Evolutionary conservation across 441 rosid species (phyloP).

Genomic region (Adansonia gregorii): DNA sequence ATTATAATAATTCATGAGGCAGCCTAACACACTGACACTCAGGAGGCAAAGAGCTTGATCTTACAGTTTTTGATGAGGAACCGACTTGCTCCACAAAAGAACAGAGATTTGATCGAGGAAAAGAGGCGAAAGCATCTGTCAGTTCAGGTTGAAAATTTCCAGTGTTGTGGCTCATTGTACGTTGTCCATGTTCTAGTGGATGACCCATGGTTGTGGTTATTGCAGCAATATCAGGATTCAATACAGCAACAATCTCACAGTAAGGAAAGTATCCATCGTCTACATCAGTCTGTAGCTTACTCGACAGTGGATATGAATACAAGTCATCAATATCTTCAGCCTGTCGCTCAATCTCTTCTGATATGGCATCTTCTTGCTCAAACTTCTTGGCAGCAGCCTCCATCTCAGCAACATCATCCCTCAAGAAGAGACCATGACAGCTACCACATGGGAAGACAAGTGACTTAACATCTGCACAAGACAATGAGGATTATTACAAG

Average conservation of each 20-base stretch:
- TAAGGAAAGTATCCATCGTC: conserved; percentile 72
- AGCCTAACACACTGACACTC: conserved; percentile 10
- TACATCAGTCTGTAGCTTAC: conserved; percentile 36
- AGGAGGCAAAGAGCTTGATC: conserved; percentile 31
- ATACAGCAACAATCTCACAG: conserved; percentile 59
- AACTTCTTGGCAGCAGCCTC: conserved; percentile 86
- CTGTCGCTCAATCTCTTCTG: conserved; percentile 42
- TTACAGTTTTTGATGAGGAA: conserved; percentile 57
- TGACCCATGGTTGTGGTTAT: conserved; percentile 31
- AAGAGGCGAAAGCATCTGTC: conserved; percentile 45
- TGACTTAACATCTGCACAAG: conserved; percentile 57
- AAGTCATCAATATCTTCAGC: conserved; percentile 52
- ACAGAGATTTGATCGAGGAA: conserved; percentile 52
- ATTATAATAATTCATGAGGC: not conserved
- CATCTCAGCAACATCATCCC: conserved; percentile 70
- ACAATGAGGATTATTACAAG: conserved; percentile 20
- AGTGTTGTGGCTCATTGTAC: conserved; percentile 29
- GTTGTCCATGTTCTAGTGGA: conserved; percentile 31
- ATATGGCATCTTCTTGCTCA: conserved; percentile 65
- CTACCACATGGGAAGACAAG: conserved; percentile 78
- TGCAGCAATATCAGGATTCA: conserved; percentile 33
- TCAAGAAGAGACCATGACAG: conserved; percentile 61
- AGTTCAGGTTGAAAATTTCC: conserved; percentile 34
- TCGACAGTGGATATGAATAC: conserved; percentile 54
- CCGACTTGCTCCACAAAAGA: conserved; percentile 47